A percentile compares a stretch with the other conserved stretches of the same genome.
Conservation (phyloP, 371 early-diverging fungal species). For the Mucor piriformis region DNA sequence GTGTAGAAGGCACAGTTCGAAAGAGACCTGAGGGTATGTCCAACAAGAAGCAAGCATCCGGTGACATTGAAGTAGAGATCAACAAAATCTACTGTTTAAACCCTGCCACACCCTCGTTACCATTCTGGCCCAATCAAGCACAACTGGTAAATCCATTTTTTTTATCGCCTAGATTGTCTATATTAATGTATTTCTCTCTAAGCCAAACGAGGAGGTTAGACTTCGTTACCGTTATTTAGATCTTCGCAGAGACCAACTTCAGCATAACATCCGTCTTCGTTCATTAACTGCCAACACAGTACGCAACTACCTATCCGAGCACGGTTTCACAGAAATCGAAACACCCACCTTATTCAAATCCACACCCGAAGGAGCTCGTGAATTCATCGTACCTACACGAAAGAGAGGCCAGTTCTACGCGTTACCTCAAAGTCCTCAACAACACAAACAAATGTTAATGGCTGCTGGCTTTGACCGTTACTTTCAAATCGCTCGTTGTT, state of each 20-base stretch:
- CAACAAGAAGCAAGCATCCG: slow-evolving; percentile 57
- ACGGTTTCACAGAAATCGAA: slow-evolving; percentile 89
- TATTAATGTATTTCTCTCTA: too few species aligned
- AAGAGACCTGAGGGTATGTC: slow-evolving; percentile 55
- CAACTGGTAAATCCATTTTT: slow-evolving; percentile 51
- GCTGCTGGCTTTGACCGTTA: slow-evolving; percentile 89
- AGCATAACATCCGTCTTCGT: slow-evolving; percentile 73
- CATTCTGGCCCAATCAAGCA: slow-evolving; percentile 69
- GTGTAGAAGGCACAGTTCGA: slow-evolving; percentile 64
- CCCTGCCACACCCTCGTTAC: slow-evolving; percentile 66
- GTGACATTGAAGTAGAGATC: slow-evolving; percentile 76
- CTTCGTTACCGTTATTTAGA: slow-evolving; percentile 82
- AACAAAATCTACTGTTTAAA: slow-evolving; percentile 69
- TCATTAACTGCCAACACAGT: slow-evolving; percentile 68
- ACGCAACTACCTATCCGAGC: slow-evolving; percentile 62
- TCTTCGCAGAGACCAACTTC: slow-evolving; percentile 77
- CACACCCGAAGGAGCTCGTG: slow-evolving; percentile 94
- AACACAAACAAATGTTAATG: slow-evolving; percentile 94
- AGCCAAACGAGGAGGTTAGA: slow-evolving; percentile 84
- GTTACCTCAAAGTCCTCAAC: slow-evolving; percentile 92
- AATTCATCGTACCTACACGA: slow-evolving; percentile 92
- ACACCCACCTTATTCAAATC: slow-evolving; percentile 91
- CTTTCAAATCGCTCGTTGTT: slow-evolving; percentile 93
- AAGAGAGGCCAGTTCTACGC: slow-evolving; percentile 79
- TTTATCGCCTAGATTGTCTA: too few species aligned